Base-by-base conservation (phyloP, 2,329 filamentous ascomycete genomes). In the Fusarium sp. region DNA sequence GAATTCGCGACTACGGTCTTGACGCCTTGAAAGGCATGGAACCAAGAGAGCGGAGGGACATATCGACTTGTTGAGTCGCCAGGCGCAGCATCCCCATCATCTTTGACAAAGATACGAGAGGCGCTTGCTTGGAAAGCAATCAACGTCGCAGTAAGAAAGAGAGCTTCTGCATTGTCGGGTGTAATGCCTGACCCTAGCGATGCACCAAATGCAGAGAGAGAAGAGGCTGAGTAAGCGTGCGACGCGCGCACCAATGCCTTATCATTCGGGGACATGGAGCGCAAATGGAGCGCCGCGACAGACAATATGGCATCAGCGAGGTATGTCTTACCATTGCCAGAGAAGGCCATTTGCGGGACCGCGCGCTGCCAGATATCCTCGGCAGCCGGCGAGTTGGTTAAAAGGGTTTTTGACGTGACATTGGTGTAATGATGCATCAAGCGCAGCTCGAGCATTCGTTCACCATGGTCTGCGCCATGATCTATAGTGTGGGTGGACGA, bases 91-190 rank as follows among this genome's bases (percentile, higher is more conserved):
- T 81, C 78, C 17, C 76, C 76, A 26, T 88, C 86, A 56, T 88
- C 86, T 49, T 87, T 85, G 58, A 83, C 83, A 63, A 89, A 89
- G 59, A 89, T 83, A 69, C 90, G 80, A 47, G 88, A 83, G 39
- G 91, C 82, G 26, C 88, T 85, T 68, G 91, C 81, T 75, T 93
- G 83, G 76, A 93, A 88, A 72, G 91, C 81, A 74, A 93, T 87
- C 69, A 91, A 79, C 4, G 87, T 82, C 2, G 88, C 82, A 0
- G 88, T 90, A 21, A 89, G 77, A 68, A 90, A 90, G 2, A 90
- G 79, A 1, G 87, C 82, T 73, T 89, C 88, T 10, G 88, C 87
- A 57, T 90, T 90, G 30, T 80, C 76, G 30, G 85, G 81, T 28
- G 83, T 85, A 57, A 89, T 86, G 24, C 88, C 88, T 30, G 80